Conservation (phyloP, 352 stramenopile genomes). For the Globisporangium nunn region DNA sequence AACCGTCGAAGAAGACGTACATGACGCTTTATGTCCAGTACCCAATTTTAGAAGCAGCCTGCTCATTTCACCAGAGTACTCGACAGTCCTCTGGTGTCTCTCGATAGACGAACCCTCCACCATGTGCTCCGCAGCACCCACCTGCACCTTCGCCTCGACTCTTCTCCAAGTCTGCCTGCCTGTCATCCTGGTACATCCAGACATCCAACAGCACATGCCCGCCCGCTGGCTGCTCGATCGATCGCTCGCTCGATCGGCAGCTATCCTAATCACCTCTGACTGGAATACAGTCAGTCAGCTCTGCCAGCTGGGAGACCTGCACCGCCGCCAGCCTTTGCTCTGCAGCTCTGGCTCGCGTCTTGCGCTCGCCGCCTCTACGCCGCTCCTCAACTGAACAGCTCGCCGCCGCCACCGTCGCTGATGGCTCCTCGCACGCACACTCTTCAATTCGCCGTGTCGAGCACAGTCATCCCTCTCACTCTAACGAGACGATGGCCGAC, state of each 20-base stretch:
- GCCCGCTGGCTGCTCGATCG: neutral
- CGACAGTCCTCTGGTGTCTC: too few relatives aligned
- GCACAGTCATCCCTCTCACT: neutral
- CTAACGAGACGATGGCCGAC: constrained; percentile 42
- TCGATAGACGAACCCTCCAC: too few relatives aligned
- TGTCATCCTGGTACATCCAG: too few relatives aligned
- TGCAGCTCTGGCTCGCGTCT: constrained; percentile 4
- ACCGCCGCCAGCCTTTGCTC: neutral
- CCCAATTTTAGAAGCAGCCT: too few relatives aligned
- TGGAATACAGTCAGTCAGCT: constrained; percentile 7
- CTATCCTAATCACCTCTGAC: neutral
- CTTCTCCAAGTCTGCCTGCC: too few relatives aligned
- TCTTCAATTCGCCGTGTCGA: neutral
- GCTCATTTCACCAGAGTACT: too few relatives aligned
- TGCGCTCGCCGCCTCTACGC: neutral
- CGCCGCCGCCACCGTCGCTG: neutral
- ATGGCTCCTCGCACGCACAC: too few relatives aligned
- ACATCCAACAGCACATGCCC: neutral
- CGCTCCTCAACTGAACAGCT: neutral
- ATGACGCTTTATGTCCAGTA: too few relatives aligned
- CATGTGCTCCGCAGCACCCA: too few relatives aligned
- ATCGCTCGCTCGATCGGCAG: neutral
- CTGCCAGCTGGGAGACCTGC: constrained; percentile 3
- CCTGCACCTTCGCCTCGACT: too few relatives aligned
- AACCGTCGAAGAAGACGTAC: too few relatives aligned